These are phyloP conservation scores for Penicillium lividum DNA, from an alignment of 495 filamentous ascomycete species.

Conservation along the genomic window DNA sequence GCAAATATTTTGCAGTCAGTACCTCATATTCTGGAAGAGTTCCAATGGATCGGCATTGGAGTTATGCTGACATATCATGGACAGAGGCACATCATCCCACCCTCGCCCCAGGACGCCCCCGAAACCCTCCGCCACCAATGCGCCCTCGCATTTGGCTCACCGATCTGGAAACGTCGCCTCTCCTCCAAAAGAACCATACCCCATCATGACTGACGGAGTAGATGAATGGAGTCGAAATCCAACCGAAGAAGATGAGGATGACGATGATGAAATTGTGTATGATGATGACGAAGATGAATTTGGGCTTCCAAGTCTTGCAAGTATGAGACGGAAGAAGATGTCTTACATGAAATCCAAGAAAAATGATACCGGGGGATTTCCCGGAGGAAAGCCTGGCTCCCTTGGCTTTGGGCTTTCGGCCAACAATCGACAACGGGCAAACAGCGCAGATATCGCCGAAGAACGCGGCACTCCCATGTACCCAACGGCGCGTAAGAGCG, in stretches of 20 bases:
- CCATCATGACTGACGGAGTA: slow-evolving; percentile 72
- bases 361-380: slow-evolving; percentile 44
- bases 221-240: slow-evolving; percentile 73
- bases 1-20: slow-evolving; percentile 90
- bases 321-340: slow-evolving; percentile 72
- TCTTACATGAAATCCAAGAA: slow-evolving; percentile 42
- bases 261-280: slow-evolving; percentile 67
- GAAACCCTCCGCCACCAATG: slow-evolving; percentile 40
- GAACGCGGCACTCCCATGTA: slow-evolving; percentile 86
- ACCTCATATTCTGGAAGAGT: slow-evolving; percentile 27
- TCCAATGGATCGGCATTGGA: not conserved
- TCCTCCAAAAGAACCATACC: slow-evolving; percentile 70
- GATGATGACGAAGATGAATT: slow-evolving; percentile 94
- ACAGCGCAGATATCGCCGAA: slow-evolving; percentile 89
- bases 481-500: slow-evolving; percentile 79
- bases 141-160: slow-evolving; percentile 50
- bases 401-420: slow-evolving; percentile 34
- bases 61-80: slow-evolving; percentile 19
- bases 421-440: slow-evolving; percentile 53
- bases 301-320: slow-evolving; percentile 85
- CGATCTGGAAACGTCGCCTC: slow-evolving; percentile 56
- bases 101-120: slow-evolving; percentile 65
- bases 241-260: slow-evolving; percentile 57
- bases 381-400: slow-evolving; percentile 29
- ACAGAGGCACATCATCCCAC: slow-evolving; percentile 55